phyloP scores from a whole-genome alignment of 2,329 filamentous ascomycete species.

The Cryphonectria parasitica region DNA sequence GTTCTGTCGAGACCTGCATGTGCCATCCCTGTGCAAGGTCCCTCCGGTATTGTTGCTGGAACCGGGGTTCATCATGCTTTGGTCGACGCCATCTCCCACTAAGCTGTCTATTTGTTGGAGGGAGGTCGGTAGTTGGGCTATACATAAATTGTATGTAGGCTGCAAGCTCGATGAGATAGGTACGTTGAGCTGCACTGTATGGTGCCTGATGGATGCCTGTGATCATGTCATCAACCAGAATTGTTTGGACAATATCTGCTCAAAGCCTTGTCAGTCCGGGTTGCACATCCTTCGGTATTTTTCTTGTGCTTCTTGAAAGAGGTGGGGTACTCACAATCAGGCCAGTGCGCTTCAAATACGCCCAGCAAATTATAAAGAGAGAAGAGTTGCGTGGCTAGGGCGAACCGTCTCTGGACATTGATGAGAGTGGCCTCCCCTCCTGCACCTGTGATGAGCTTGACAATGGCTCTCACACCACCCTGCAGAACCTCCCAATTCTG shows the following conservation, averaged over 20 bases:
- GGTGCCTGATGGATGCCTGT: background rate
- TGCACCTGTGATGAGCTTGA: conserved; percentile 21
- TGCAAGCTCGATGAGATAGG: background rate
- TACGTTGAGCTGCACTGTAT: background rate
- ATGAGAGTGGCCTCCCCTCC: background rate
- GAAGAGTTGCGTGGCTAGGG: conserved; percentile 19
- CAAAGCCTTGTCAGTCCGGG: background rate
- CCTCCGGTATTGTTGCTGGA: background rate
- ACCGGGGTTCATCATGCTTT: background rate
- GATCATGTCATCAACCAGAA: conserved; percentile 4
- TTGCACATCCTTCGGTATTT: background rate
- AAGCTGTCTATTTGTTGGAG: background rate
- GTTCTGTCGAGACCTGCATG: background rate
- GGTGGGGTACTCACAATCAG: conserved; percentile 14
- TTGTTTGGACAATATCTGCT: conserved; percentile 1
- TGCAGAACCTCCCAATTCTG: conserved; percentile 38
- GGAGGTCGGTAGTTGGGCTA: background rate
- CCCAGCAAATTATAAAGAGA: conserved; percentile 22
- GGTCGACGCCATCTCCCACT: background rate
- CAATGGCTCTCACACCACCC: conserved; percentile 22
- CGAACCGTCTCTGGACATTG: conserved; percentile 9
- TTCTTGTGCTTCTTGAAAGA: background rate
- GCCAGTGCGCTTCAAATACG: conserved; percentile 26
- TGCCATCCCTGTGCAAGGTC: background rate
- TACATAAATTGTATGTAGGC: background rate